A percentile compares a stretch with the other conserved stretches of the same genome.
Conservation (phyloP, 192 early-diverging fungal species). For the Podila epicladia region DNA sequence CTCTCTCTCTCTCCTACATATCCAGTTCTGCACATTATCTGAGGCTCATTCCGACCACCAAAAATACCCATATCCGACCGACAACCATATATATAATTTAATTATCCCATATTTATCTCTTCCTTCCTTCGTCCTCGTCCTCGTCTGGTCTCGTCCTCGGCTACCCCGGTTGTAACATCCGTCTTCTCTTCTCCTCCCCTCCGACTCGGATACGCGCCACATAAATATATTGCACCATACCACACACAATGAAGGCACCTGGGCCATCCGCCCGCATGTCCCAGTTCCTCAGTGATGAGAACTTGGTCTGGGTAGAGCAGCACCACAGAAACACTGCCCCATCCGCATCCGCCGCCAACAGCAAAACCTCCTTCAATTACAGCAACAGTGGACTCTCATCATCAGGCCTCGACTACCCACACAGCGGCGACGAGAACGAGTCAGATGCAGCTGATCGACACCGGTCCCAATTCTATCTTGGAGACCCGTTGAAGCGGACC, state of each 20-base stretch:
- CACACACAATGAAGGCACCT: conserved; percentile 9
- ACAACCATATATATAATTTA: no score
- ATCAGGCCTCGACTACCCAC: conserved; percentile 20
- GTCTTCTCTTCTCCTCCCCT: no score
- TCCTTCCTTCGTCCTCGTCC: no score
- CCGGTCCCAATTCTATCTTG: conserved; percentile 38
- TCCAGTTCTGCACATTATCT: no score
- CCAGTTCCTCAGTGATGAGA: conserved; percentile 13
- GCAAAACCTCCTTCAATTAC: conserved; percentile 6
- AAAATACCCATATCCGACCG: no score
- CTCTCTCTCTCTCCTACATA: no score
- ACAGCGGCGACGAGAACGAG: conserved; percentile 42
- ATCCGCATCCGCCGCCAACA: background rate
- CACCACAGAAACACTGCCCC: conserved; percentile 26
- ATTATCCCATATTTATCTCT: no score
- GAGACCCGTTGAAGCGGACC: conserved; percentile 43
- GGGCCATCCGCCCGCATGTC: background rate
- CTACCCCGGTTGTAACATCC: no score
- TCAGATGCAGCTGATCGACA: conserved; percentile 26
- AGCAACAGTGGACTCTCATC: background rate
- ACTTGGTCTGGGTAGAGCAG: conserved; percentile 25
- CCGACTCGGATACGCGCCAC: background rate
- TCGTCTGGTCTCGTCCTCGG: no score
- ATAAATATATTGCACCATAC: conserved; percentile 32
- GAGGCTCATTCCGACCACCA: no score